Evolutionary conservation across 2,329 filamentous ascomycete species (phyloP).

Genomic region (Pseudogymnoascus sp.): DNA sequence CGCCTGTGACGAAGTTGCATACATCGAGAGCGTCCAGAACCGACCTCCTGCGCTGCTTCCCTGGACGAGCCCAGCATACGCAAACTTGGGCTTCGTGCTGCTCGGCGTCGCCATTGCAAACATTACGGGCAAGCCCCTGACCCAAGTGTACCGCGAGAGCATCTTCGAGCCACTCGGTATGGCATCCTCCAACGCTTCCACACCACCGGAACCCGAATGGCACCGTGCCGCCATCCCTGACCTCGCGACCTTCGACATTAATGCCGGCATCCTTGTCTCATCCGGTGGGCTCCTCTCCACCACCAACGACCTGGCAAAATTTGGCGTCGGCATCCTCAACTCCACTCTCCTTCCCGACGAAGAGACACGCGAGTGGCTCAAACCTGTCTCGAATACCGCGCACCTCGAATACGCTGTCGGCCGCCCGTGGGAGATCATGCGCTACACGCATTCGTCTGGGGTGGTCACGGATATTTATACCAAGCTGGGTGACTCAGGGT

Average conservation of each 20-base stretch:
- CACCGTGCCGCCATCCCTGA: constrained; percentile 16
- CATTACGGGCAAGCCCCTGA: constrained; percentile 34
- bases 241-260: constrained; percentile 30
- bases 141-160: constrained; percentile 32
- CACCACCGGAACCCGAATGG: constrained; percentile 23
- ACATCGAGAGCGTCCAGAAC: constrained; percentile 24
- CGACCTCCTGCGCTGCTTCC: constrained; percentile 36
- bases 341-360: constrained; percentile 34
- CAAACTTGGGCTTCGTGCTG: constrained; percentile 40
- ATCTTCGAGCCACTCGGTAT: constrained; percentile 39
- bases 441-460: constrained; percentile 31
- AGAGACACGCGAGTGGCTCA: constrained; percentile 39
- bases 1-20: background rate
- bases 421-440: constrained; percentile 42
- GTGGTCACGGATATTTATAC: constrained; percentile 40
- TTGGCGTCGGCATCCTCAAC: constrained; percentile 37
- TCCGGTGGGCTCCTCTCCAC: constrained; percentile 37
- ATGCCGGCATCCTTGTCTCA: constrained; percentile 27
- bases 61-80: constrained; percentile 41
- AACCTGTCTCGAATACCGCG: constrained; percentile 34
- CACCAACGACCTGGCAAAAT: constrained; percentile 35
- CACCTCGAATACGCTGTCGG: constrained; percentile 35
- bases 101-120: constrained; percentile 40
- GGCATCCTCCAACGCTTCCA: constrained; percentile 32
- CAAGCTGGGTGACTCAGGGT: constrained; percentile 38